phyloP scores from a whole-genome alignment of 2,329 filamentous ascomycete genomes.

The Nemania serpens region DNA sequence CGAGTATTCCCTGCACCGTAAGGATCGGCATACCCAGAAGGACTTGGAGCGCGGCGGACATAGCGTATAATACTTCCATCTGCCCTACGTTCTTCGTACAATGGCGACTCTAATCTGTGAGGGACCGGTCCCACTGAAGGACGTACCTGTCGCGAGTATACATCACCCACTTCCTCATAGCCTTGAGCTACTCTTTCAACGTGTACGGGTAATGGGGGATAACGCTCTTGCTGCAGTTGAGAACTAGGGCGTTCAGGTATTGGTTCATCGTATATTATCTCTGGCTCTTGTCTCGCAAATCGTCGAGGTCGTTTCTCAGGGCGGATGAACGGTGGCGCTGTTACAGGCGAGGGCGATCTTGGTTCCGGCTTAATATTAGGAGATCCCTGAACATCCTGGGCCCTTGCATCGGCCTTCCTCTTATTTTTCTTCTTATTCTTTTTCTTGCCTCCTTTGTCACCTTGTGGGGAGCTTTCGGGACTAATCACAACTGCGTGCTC shows the following conservation, averaged over 20 bases:
- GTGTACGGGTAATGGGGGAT: constrained; percentile 27
- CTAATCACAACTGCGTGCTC: constrained; percentile 56
- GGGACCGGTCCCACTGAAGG: constrained; percentile 38
- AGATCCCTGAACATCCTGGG: constrained; percentile 51
- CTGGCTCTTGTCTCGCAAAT: constrained; percentile 47
- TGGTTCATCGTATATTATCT: constrained; percentile 52
- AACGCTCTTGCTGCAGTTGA: constrained; percentile 43
- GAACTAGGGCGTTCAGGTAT: constrained; percentile 48
- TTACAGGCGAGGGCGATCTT: constrained; percentile 64
- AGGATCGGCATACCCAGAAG: constrained; percentile 44
- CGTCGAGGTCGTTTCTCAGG: constrained; percentile 63
- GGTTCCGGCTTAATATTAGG: constrained; percentile 69
- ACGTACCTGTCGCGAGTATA: constrained; percentile 37
- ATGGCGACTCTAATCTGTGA: constrained; percentile 35
- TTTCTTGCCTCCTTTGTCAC: constrained; percentile 53
- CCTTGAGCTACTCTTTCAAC: constrained; percentile 33
- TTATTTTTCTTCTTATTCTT: constrained; percentile 60
- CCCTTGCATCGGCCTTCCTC: constrained; percentile 56
- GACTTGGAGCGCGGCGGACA: constrained; percentile 46
- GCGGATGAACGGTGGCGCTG: constrained; percentile 56
- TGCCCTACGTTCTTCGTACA: constrained; percentile 41
- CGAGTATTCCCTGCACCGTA: constrained; percentile 47
- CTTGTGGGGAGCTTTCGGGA: constrained; percentile 64
- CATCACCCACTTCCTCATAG: constrained; percentile 44
- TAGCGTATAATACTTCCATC: constrained; percentile 43